A percentile compares a stretch with the other conserved stretches of the same genome.
Evolutionary conservation across 75 land plant species (phyloP).

Genomic region (Pseudotsuga menziesii): DNA sequence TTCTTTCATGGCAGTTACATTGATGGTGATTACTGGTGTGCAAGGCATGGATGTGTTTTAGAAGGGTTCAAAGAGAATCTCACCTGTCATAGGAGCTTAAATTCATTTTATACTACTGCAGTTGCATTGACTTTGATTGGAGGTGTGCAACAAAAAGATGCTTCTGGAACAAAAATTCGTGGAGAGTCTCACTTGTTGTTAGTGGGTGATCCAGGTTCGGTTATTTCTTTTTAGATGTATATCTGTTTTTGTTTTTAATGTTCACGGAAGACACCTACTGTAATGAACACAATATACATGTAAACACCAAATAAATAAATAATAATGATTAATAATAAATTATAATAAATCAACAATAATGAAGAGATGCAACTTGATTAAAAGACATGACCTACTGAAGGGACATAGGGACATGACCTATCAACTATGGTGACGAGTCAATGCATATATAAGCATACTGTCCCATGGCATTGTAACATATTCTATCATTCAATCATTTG

Average conservation of each 20-base stretch:
- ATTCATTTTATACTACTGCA: constrained; percentile 5
- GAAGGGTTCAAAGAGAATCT: background rate
- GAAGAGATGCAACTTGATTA: too few relatives aligned
- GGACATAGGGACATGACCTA: too few relatives aligned
- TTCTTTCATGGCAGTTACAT: background rate
- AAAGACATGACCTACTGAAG: too few relatives aligned
- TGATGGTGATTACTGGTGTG: background rate
- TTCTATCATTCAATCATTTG: too few relatives aligned
- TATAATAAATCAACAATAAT: too few relatives aligned
- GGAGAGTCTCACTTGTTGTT: constrained; percentile 95
- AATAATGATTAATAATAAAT: too few relatives aligned
- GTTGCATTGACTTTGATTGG: constrained; percentile 93
- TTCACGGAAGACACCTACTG: background rate
- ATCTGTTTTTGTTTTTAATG: background rate
- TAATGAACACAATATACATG: too few relatives aligned
- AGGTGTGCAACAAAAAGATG: constrained; percentile 97
- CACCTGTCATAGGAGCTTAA: background rate
- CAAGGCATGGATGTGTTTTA: background rate
- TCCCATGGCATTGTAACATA: too few relatives aligned
- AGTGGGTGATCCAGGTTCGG: constrained; percentile 94
- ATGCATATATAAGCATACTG: too few relatives aligned
- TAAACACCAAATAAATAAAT: too few relatives aligned
- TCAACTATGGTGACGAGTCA: too few relatives aligned
- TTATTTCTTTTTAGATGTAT: background rate
- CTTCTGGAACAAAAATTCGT: constrained; percentile 90